Conservation (phyloP, 2,329 filamentous ascomycete species). For the Chrysosporium queenslandicum region DNA sequence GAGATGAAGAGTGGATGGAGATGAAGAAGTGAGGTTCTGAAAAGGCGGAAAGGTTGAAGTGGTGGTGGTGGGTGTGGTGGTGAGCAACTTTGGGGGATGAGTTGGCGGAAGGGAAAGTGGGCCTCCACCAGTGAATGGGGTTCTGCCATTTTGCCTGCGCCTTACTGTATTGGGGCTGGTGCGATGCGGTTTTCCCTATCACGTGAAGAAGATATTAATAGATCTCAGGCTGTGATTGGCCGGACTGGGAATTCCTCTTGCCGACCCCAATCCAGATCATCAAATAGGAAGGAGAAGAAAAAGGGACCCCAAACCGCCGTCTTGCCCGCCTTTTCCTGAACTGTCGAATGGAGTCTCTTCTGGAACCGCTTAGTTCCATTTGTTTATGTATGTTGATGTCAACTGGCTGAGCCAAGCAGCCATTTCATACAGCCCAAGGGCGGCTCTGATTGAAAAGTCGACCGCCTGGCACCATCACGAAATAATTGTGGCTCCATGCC, state of each 20-base stretch:
- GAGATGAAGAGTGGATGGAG: constrained; percentile 8
- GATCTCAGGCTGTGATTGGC: not conserved
- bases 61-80: constrained; percentile 3
- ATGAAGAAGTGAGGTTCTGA: constrained; percentile 6
- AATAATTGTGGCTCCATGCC: constrained; percentile 2
- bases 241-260: not conserved
- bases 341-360: not conserved
- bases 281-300: constrained; percentile 6
- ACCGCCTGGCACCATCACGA: constrained; percentile 2
- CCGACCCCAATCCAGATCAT: not conserved
- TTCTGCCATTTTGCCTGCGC: not conserved
- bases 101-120: constrained; percentile 10
- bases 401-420: not conserved
- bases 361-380: not conserved
- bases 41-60: constrained; percentile 9
- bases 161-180: not conserved
- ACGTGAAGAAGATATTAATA: constrained; percentile 8
- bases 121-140: not conserved
- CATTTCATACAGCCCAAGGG: not conserved
- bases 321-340: not conserved
- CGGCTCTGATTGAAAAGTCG: constrained; percentile 5
- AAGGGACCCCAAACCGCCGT: not conserved
- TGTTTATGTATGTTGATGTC: not conserved
- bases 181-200: not conserved
- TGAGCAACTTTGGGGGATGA: constrained; percentile 3